These are phyloP conservation scores for Pisolithus tinctorius DNA, from an alignment of 768 basidiomycete genomes.

Conservation along the genomic window DNA sequence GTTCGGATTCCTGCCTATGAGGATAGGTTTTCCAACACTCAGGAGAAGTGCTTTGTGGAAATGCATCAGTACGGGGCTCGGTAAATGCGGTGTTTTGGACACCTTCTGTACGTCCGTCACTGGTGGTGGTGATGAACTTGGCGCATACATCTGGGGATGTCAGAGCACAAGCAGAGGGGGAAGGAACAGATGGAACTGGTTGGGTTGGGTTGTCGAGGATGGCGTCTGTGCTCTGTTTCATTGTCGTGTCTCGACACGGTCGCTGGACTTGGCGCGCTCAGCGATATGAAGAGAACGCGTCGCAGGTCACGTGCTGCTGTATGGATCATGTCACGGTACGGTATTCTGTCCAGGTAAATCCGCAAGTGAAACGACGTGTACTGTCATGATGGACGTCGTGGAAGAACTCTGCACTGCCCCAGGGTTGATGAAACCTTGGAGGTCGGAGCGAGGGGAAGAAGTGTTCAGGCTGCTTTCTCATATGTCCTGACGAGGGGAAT, in stretches of 20 bases:
- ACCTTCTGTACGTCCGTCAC: conserved; percentile 66
- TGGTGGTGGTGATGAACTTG: conserved; percentile 54
- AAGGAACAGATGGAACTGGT: conserved; percentile 22
- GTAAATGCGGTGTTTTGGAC: not conserved
- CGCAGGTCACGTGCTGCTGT: no score
- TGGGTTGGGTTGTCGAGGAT: conserved; percentile 20
- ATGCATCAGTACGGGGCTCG: not conserved
- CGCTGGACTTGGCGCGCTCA: no score
- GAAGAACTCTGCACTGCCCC: no score
- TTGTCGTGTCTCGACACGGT: not conserved
- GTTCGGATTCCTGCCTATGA: conserved; percentile 66
- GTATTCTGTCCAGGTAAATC: no score
- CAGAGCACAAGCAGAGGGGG: conserved; percentile 6
- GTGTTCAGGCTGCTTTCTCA: not conserved
- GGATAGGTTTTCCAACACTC: conserved; percentile 54
- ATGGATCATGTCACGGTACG: no score
- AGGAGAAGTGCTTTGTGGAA: conserved; percentile 46
- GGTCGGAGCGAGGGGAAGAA: not conserved
- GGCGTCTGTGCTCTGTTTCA: conserved; percentile 9
- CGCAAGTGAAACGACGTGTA: no score
- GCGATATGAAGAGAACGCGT: no score
- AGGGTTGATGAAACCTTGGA: not conserved
- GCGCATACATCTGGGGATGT: conserved; percentile 52
- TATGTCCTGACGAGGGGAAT: not conserved
- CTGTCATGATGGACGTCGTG: no score